Base-by-base conservation (phyloP, 2,329 filamentous ascomycete genomes). In the Fusarium sp. region DNA sequence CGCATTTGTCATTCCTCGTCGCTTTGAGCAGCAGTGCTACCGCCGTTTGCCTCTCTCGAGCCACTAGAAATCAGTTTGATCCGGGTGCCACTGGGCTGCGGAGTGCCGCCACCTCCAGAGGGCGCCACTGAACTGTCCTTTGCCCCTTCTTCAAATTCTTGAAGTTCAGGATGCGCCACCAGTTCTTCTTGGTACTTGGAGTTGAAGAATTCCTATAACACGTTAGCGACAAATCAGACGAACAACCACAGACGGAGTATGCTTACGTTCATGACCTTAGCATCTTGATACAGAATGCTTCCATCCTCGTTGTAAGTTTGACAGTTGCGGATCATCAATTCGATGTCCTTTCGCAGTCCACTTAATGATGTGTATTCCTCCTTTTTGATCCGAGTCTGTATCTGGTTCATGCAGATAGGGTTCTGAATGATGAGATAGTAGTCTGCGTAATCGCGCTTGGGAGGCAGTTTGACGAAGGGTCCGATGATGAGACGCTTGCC, bases 221-320 rank as follows among this genome's bases (percentile, higher is more conserved):
- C 65, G 82, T 87, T 80, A 87, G 82, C 59, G 51, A 26, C 30
- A 12, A 24, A 35, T 32, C n/a, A 30, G 41, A 61, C n/a, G 22
- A 6, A 38, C 8, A 36, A 24, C 20, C 15, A 39, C 45, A 15
- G 18, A 22, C 20, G 42, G 22, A 38, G 39, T 28, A 47, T 42
- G 63, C 67, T 76, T 86, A 97, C 95, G 89, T 98, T 94, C 83
- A 99, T 98, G 62, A 93, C 87, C 82, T 95, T 95, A 56, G 96
- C 96, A 86, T 99, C 96, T 79, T 94, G 90, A 84, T 95, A 98
- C 61, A 99, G 89, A 78, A 97, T 87, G 82, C 95, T 98, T 66
- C 92, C 93, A 80, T 98, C 96, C 83, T 99, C 97, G 79, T 99
- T 99, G 87, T 97, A 99, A 6, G 93, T 96, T 81, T 94, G 90